Conservation (phyloP, 1,139 yeast genomes). For the Lipomyces yarrowii region DNA sequence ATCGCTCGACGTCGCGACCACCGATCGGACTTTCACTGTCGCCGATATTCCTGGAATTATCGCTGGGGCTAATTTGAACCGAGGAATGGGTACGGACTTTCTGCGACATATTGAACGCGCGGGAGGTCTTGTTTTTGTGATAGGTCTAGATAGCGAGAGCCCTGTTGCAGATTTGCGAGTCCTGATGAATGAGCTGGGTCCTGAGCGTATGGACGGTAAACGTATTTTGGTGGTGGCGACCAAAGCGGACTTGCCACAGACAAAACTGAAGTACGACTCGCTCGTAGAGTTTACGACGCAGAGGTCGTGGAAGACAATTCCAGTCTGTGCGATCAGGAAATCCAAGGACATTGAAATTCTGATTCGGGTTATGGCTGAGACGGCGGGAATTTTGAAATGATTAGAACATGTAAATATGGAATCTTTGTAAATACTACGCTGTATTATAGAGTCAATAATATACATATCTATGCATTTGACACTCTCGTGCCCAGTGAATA, state of each 20-base stretch:
- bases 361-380: slow-evolving; percentile 68
- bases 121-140: slow-evolving; percentile 83
- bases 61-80: slow-evolving; percentile 75
- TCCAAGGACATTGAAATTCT: slow-evolving; percentile 73
- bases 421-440: not conserved
- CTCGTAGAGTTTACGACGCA: slow-evolving; percentile 51
- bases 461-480: not conserved
- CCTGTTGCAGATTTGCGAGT: slow-evolving; percentile 67
- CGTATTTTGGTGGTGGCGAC: slow-evolving; percentile 79
- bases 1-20: slow-evolving; percentile 62
- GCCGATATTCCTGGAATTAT: slow-evolving; percentile 98
- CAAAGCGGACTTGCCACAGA: slow-evolving; percentile 75
- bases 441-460: not conserved
- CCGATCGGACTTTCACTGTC: slow-evolving; percentile 65
- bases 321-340: slow-evolving; percentile 72
- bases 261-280: slow-evolving; percentile 50
- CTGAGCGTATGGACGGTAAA: slow-evolving; percentile 58
- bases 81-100: slow-evolving; percentile 93
- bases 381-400: slow-evolving; percentile 46
- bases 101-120: slow-evolving; percentile 90
- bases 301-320: slow-evolving; percentile 67
- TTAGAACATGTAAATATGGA: not conserved
- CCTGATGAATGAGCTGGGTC: slow-evolving; percentile 71
- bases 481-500: no score
- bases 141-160: slow-evolving; percentile 64